Evolutionary conservation across 257 asterid species (phyloP).

Genomic region (Craterostigma plantagineum): DNA sequence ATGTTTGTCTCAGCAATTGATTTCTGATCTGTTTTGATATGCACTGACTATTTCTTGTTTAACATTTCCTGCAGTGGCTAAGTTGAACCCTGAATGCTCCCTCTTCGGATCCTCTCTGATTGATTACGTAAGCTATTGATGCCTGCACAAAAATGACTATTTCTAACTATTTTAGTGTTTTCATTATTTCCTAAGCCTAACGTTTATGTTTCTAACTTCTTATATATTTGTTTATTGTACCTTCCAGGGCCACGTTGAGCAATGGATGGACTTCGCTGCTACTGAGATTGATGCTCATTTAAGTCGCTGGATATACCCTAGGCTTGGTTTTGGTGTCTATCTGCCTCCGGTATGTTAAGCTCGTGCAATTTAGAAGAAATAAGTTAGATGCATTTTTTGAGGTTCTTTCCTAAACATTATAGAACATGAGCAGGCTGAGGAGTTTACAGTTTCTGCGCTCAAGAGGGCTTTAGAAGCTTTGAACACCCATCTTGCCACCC

Average conservation of each 20-base stretch:
- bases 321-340: slow-evolving; percentile 21
- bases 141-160: not conserved
- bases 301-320: slow-evolving; percentile 17
- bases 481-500: slow-evolving; percentile 59
- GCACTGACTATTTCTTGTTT: slow-evolving; percentile 2
- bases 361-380: too few relatives aligned
- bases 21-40: not conserved
- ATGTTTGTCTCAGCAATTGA: not conserved
- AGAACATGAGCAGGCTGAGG: slow-evolving; percentile 42
- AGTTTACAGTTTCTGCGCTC: slow-evolving; percentile 33
- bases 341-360: slow-evolving; percentile 24
- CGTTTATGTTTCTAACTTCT: not conserved
- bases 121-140: slow-evolving; percentile 51
- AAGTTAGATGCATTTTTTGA: too few relatives aligned
- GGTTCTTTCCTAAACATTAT: not conserved
- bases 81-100: slow-evolving; percentile 24
- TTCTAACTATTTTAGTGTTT: too few relatives aligned
- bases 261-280: slow-evolving; percentile 43
- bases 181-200: too few relatives aligned
- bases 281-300: slow-evolving; percentile 23
- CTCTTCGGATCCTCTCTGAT: slow-evolving; percentile 50
- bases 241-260: slow-evolving; percentile 34
- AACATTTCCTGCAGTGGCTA: slow-evolving; percentile 27
- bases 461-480: slow-evolving; percentile 66
- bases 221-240: not conserved